These are phyloP conservation scores for Rhodomyrtus tomentosa DNA, from an alignment of 345 rosid genomes.

Conservation along the genomic window DNA sequence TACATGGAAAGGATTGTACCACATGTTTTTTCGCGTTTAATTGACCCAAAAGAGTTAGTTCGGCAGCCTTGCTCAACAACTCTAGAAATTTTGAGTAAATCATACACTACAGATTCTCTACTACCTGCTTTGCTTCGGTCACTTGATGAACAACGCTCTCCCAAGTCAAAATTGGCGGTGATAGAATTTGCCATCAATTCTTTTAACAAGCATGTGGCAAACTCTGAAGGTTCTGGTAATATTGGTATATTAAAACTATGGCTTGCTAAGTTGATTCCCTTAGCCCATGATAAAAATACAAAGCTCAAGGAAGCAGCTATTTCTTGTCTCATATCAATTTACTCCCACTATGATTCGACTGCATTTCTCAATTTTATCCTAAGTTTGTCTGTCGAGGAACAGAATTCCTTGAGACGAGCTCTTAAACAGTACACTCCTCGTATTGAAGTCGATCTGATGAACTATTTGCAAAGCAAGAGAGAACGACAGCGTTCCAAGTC, in stretches of 20 bases:
- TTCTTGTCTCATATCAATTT: conserved; percentile 85
- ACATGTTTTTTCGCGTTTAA: conserved; percentile 91
- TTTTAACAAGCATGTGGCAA: conserved; percentile 69
- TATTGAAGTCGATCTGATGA: conserved; percentile 92
- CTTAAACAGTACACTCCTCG: conserved; percentile 95
- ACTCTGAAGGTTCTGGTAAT: conserved; percentile 73
- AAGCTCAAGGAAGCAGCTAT: conserved; percentile 94
- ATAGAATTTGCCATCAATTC: conserved; percentile 89
- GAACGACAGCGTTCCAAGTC: conserved; percentile 85
- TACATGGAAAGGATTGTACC: conserved; percentile 95
- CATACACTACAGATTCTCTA: conserved; percentile 81
- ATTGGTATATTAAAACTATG: conserved; percentile 84
- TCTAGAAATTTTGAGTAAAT: conserved; percentile 89
- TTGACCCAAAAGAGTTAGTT: conserved; percentile 95
- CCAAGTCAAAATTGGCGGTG: conserved; percentile 97
- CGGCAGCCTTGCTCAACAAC: conserved; percentile 89
- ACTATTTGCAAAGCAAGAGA: conserved; percentile 89
- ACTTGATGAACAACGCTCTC: conserved; percentile 94
- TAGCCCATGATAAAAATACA: conserved; percentile 84
- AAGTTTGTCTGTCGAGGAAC: conserved; percentile 93
- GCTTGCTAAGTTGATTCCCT: conserved; percentile 87
- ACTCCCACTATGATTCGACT: conserved; percentile 72
- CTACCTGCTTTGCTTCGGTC: conserved; percentile 95
- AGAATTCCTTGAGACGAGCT: conserved; percentile 84
- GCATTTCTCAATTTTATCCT: conserved; percentile 94